These are phyloP conservation scores for Cordyceps cateniannulata DNA, from an alignment of 2,329 filamentous ascomycete genomes.

Conservation along the genomic window DNA sequence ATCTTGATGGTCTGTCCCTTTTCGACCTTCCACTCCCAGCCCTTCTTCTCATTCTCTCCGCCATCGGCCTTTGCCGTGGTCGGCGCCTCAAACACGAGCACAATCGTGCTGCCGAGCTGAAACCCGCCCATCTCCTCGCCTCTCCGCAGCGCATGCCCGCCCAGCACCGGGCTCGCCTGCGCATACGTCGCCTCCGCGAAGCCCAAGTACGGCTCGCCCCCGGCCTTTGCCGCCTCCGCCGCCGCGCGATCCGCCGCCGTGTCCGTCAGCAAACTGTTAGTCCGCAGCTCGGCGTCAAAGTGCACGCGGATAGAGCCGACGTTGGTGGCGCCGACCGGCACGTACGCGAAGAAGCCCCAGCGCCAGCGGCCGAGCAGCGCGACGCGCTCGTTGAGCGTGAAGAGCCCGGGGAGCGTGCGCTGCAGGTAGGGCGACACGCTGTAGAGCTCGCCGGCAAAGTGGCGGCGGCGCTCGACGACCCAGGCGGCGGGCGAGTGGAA, in stretches of 20 bases:
- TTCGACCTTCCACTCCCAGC: conserved; percentile 81
- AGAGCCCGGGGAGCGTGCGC: conserved; percentile 83
- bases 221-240: conserved; percentile 57
- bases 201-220: conserved; percentile 80
- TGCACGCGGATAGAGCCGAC: conserved; percentile 96
- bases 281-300: conserved; percentile 89
- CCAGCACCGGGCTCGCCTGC: conserved; percentile 67
- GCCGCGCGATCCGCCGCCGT: conserved; percentile 85
- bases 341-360: conserved; percentile 95
- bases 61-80: conserved; percentile 47
- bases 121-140: conserved; percentile 99
- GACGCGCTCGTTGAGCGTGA: conserved; percentile 93
- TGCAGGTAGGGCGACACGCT: conserved; percentile 93
- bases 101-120: conserved; percentile 88
- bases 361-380: conserved; percentile 91
- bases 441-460: conserved; percentile 95
- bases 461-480: conserved; percentile 91
- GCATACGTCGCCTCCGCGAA: conserved; percentile 89
- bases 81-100: conserved; percentile 93
- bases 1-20: conserved; percentile 86
- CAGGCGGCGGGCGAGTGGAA: conserved; percentile 95
- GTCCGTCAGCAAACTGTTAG: conserved; percentile 87
- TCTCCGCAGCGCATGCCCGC: conserved; percentile 73
- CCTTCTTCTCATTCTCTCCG: conserved; percentile 51
- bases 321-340: conserved; percentile 93